phyloP scores from a whole-genome alignment of 2,329 filamentous ascomycete species.

The Leptographium flavum region DNA sequence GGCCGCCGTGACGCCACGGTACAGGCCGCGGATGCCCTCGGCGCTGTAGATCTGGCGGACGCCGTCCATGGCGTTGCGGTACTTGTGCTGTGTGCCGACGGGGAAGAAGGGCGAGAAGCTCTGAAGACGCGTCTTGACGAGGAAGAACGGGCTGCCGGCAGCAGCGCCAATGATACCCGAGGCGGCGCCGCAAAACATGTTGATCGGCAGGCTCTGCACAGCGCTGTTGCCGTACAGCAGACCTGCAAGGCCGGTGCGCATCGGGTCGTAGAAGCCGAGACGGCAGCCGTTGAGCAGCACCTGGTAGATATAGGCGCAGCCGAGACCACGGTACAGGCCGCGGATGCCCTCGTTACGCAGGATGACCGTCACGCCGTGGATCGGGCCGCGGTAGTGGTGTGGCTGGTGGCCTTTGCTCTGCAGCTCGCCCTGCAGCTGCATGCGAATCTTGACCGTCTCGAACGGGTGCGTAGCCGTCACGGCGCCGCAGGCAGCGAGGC shows the following conservation, averaged over 20 bases:
- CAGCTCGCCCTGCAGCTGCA: conserved; percentile 93
- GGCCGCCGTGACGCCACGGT: conserved; percentile 79
- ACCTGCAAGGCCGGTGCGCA: conserved; percentile 57
- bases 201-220: conserved; percentile 77
- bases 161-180: conserved; percentile 86
- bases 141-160: conserved; percentile 92
- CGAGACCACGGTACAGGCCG: conserved; percentile 78
- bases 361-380: conserved; percentile 86
- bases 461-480: conserved; percentile 97
- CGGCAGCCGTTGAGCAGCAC: conserved; percentile 92
- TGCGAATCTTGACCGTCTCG: conserved; percentile 95
- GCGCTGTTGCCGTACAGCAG: conserved; percentile 56
- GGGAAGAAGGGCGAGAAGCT: conserved; percentile 86
- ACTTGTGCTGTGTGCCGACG: conserved; percentile 92
- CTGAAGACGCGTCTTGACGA: conserved; percentile 92
- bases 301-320: conserved; percentile 92
- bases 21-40: conserved; percentile 72
- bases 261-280: conserved; percentile 92
- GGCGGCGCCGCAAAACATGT: conserved; percentile 81
- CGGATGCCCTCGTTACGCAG: conserved; percentile 75
- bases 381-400: conserved; percentile 77
- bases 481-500: conserved; percentile 91
- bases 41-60: conserved; percentile 60
- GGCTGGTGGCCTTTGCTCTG: conserved; percentile 74
- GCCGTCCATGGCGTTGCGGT: conserved; percentile 75